Evolutionary conservation across 768 basidiomycete species (phyloP), one percentile per base, ranked within the genome.

Genomic region (Lactifluus subvellereus): DNA sequence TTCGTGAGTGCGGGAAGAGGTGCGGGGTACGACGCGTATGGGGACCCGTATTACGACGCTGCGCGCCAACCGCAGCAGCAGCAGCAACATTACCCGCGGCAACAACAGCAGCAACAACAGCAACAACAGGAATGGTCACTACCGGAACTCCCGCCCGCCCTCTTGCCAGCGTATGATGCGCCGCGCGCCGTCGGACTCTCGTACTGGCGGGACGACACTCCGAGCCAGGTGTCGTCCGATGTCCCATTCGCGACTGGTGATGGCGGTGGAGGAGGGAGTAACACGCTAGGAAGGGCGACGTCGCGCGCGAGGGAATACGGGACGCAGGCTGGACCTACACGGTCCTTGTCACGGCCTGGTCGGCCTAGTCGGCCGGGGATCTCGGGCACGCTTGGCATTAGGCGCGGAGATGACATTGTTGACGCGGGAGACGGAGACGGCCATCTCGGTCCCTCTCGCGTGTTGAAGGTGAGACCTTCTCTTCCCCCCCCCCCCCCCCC

Each of bases 331-430:
- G 2, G 27, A 27, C 27, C 27, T 3, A 27, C 27, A 3, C 27
- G 27, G 27, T 27, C 27, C 3, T 27, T 27, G 27, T 27, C 27
- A 27, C 27, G 27, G 27, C 27, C 27, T 27, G 3, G 2, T 27
- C 27, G 27, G 27, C 27, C n/a, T 68, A 69, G 35, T 69, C 65
- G 45, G 45, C 6, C 35, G 35, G 35, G 61, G 45, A 58, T 71
- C 47, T 69, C 68, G 11, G 69, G 68, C 14, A 54, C 67, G 66
- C 71, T 71, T 64, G 70, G 71, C 9, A 32, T 27, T n/a, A 18
- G 35, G 35, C 5, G 35, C 35, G 47, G 47, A 48, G 22, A 47
- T 43, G 3, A 7, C 42, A 4, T 5, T 6, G 42, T 16, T 4
- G 16, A 9, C 8, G 47, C 27, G 27, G 2, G 27, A 27, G 27